These are phyloP conservation scores for Backusella tarrabulga DNA, from an alignment of 192 early-diverging fungal species.

Conservation along the genomic window DNA sequence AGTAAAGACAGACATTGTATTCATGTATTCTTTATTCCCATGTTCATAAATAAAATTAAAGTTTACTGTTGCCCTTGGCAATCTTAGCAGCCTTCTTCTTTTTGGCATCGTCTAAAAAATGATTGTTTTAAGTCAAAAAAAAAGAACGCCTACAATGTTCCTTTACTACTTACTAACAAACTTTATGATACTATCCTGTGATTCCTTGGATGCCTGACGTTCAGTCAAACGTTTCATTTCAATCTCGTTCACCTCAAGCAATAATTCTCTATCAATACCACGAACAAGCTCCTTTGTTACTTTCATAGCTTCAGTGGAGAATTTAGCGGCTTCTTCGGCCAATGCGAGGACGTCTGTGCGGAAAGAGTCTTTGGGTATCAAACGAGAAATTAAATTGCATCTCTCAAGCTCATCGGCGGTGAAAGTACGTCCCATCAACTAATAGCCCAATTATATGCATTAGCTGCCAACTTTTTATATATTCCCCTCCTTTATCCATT, in stretches of 20 bases:
- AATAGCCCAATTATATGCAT: background rate
- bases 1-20: background rate
- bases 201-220: constrained; percentile 8
- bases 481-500: background rate
- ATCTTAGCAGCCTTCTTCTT: constrained; percentile 1
- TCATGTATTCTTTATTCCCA: background rate
- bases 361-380: constrained; percentile 52
- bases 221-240: constrained; percentile 57
- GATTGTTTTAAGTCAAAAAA: background rate
- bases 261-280: constrained; percentile 37
- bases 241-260: constrained; percentile 46
- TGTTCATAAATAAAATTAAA: background rate
- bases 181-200: constrained; percentile 1
- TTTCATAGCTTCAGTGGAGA: constrained; percentile 54
- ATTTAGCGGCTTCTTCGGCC: constrained; percentile 50
- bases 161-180: constrained; percentile 18
- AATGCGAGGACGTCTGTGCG: constrained; percentile 45
- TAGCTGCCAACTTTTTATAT: background rate
- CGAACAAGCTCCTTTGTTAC: constrained; percentile 57
- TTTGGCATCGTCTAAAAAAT: background rate
- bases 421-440: constrained; percentile 54
- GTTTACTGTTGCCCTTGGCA: background rate
- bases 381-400: constrained; percentile 48
- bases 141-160: background rate
- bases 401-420: constrained; percentile 58